These are phyloP conservation scores for Suillus subalutaceus DNA, from an alignment of 768 basidiomycete species.

Conservation along the genomic window DNA sequence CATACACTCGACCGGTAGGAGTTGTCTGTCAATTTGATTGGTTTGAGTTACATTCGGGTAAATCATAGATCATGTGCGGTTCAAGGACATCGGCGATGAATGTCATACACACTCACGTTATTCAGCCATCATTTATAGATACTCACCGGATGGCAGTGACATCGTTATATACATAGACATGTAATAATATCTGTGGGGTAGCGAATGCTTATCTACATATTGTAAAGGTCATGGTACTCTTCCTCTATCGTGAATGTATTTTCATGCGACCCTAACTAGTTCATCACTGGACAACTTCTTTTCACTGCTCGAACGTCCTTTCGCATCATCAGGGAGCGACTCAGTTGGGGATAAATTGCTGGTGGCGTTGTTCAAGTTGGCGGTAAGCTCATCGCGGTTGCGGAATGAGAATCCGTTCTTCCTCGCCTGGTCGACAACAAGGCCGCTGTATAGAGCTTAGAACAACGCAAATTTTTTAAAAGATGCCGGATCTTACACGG, in stretches of 20 bases:
- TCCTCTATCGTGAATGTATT: background rate
- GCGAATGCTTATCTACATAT: background rate
- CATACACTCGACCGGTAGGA: too few species aligned
- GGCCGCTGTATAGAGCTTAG: slow-evolving; percentile 40
- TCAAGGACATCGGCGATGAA: slow-evolving; percentile 61
- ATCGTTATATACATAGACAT: background rate
- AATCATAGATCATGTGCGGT: background rate
- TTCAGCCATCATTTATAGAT: background rate
- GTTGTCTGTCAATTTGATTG: background rate
- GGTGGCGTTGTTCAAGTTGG: slow-evolving; percentile 17
- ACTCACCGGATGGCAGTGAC: background rate
- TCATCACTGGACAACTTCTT: slow-evolving; percentile 10
- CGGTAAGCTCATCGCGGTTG: slow-evolving; percentile 46
- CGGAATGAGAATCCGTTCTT: slow-evolving; percentile 55
- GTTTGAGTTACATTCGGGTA: background rate
- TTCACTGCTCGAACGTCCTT: slow-evolving; percentile 9
- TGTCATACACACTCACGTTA: slow-evolving; percentile 15
- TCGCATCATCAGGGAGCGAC: background rate
- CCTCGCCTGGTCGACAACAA: slow-evolving; percentile 54
- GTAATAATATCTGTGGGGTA: background rate
- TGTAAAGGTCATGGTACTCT: background rate
- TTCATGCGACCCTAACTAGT: slow-evolving; percentile 1
- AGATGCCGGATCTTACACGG: background rate
- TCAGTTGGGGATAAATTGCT: background rate
- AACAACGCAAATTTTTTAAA: background rate